Conservation (phyloP, 2,329 filamentous ascomycete species). For the Xylariaceae sp. region DNA sequence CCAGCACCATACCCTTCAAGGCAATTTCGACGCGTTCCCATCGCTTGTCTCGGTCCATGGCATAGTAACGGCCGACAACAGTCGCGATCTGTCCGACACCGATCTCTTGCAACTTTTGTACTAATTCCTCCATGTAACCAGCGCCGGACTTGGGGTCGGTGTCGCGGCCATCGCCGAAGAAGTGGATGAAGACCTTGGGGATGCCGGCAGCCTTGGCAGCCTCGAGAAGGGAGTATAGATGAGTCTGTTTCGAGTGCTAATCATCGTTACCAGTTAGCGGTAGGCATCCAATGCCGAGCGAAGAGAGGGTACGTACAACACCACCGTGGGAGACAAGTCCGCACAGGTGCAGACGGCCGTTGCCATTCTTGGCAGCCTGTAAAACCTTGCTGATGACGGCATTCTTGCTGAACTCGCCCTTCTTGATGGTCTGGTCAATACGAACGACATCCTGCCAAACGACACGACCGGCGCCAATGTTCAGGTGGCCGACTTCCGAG, state of each 20-base stretch:
- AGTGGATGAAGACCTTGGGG: conserved; percentile 94
- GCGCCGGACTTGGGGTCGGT: conserved; percentile 93
- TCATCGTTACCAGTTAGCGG: conserved; percentile 14
- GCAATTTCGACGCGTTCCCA: conserved; percentile 93
- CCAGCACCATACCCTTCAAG: conserved; percentile 76
- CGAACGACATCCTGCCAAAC: conserved; percentile 98
- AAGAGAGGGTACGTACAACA: conserved; percentile 52
- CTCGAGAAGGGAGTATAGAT: conserved; percentile 80
- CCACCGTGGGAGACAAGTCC: conserved; percentile 93
- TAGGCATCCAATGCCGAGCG: neutral
- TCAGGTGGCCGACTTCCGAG: conserved; percentile 96
- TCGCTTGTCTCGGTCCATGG: conserved; percentile 99
- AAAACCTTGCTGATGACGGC: conserved; percentile 73
- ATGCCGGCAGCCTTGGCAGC: conserved; percentile 85
- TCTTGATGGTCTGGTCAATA: conserved; percentile 90
- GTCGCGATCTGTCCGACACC: conserved; percentile 85
- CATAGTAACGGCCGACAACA: conserved; percentile 92
- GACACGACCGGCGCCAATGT: conserved; percentile 94
- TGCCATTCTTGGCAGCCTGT: conserved; percentile 74
- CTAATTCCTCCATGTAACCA: conserved; percentile 79
- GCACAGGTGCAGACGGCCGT: conserved; percentile 85
- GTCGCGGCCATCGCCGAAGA: conserved; percentile 96
- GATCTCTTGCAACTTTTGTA: conserved; percentile 76
- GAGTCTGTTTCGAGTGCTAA: conserved; percentile 87
- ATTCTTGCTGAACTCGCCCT: conserved; percentile 69